A percentile compares a stretch with the other conserved stretches of the same genome.
phyloP scores from a whole-genome alignment of 495 filamentous ascomycete species.

The Tuber aestivum region DNA sequence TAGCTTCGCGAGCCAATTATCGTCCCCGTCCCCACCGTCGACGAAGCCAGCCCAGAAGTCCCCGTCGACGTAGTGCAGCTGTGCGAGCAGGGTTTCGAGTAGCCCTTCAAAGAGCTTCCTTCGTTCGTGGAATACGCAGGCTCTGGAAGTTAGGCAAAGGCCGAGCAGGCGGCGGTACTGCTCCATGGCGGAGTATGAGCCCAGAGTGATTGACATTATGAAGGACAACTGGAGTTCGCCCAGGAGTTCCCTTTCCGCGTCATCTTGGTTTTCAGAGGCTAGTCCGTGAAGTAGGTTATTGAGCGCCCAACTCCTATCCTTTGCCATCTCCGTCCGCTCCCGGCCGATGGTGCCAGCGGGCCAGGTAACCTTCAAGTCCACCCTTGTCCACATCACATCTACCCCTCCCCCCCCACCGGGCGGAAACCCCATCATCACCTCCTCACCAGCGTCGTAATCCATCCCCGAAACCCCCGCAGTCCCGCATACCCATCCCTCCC shows the following conservation, averaged over 20 bases:
- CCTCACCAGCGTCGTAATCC: constrained; percentile 28
- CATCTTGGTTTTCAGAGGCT: constrained; percentile 30
- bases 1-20: constrained; percentile 50
- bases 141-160: constrained; percentile 63
- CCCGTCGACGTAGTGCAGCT: constrained; percentile 65
- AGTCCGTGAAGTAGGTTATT: constrained; percentile 44
- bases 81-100: constrained; percentile 59
- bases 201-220: constrained; percentile 69
- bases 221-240: constrained; percentile 86
- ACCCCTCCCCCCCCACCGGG: constrained; percentile 18
- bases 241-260: constrained; percentile 52
- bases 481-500: constrained; percentile 23
- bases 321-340: constrained; percentile 63
- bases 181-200: constrained; percentile 77
- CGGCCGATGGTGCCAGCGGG: constrained; percentile 61
- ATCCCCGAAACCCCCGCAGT: constrained; percentile 28
- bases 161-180: constrained; percentile 78
- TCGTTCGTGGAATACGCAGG: constrained; percentile 50
- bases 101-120: constrained; percentile 57
- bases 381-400: constrained; percentile 28
- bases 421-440: constrained; percentile 24
- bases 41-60: constrained; percentile 55
- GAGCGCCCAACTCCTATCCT: constrained; percentile 65
- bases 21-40: constrained; percentile 53
- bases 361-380: constrained; percentile 54